Conservation (phyloP, 495 filamentous ascomycete genomes). For the Neurospora sp. region DNA sequence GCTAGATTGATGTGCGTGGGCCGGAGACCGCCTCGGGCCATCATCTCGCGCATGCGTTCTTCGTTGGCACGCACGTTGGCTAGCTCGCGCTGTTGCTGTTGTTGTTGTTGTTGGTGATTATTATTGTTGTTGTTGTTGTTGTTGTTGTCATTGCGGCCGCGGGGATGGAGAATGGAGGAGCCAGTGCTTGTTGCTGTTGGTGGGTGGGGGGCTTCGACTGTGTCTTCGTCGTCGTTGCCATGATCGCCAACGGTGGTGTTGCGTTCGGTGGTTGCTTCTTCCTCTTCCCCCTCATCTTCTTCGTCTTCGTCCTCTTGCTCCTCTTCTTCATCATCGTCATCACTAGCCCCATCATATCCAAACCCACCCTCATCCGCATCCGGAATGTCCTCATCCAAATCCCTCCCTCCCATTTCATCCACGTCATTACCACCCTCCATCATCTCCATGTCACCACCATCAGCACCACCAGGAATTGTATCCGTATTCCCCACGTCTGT, state of each 20-base stretch:
- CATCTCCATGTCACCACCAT: slow-evolving; percentile 6
- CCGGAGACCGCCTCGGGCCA: slow-evolving; percentile 22
- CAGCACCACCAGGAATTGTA: slow-evolving; percentile 7
- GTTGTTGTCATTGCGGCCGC: neutral
- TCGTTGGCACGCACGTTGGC: slow-evolving; percentile 26
- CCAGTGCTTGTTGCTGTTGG: slow-evolving; percentile 17
- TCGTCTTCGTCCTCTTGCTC: slow-evolving; percentile 26
- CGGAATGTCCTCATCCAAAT: slow-evolving; percentile 60
- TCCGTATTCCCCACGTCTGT: slow-evolving; percentile 46
- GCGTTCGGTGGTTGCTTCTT: slow-evolving; percentile 8
- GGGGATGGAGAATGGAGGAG: neutral
- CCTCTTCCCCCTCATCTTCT: slow-evolving; percentile 20
- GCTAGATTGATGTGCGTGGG: slow-evolving; percentile 22
- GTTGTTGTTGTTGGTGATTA: neutral
- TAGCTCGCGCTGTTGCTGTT: slow-evolving; percentile 21
- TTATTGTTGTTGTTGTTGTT: neutral
- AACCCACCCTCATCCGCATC: slow-evolving; percentile 45
- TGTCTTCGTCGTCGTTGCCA: slow-evolving; percentile 1
- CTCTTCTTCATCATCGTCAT: slow-evolving; percentile 21
- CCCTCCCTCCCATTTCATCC: slow-evolving; percentile 27
- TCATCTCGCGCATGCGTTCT: slow-evolving; percentile 38
- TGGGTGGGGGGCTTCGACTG: slow-evolving; percentile 5
- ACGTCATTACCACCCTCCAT: slow-evolving; percentile 16
- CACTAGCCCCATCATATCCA: slow-evolving; percentile 33
- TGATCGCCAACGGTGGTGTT: neutral